Conservation (phyloP, 371 early-diverging fungal genomes). For the Rhizomucor pusillus region DNA sequence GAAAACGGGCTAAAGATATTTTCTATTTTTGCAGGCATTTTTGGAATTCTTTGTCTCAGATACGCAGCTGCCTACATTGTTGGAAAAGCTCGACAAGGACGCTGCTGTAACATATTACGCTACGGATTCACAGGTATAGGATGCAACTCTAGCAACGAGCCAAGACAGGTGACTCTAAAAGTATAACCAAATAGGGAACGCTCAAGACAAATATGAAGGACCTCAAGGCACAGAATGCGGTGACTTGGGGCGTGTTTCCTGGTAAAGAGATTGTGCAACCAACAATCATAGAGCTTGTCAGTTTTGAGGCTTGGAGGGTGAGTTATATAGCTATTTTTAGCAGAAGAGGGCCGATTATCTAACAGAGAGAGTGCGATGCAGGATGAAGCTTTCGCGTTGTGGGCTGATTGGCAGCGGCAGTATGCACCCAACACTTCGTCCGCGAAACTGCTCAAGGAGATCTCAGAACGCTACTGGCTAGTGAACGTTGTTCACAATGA, state of each 20-base stretch:
- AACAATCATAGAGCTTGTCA: conserved; percentile 85
- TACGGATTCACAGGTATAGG: conserved; percentile 61
- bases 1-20: too few species aligned
- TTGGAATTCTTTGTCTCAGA: conserved; percentile 75
- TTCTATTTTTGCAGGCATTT: conserved; percentile 62
- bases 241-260: conserved; percentile 98
- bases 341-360: conserved; percentile 13
- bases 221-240: conserved; percentile 65
- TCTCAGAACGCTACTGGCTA: conserved; percentile 79
- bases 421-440: conserved; percentile 61
- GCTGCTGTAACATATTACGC: conserved; percentile 87
- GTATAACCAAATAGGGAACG: conserved; percentile 52
- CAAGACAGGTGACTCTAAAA: not conserved
- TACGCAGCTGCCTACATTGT: conserved; percentile 39
- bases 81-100: conserved; percentile 46
- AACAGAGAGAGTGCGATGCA: conserved; percentile 11
- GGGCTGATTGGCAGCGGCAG: conserved; percentile 87
- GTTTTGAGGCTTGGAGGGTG: conserved; percentile 92
- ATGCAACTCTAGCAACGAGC: not conserved
- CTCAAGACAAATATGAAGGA: conserved; percentile 65
- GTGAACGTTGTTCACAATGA: conserved; percentile 93
- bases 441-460: conserved; percentile 54
- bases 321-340: not conserved
- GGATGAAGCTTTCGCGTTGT: conserved; percentile 87
- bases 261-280: conserved; percentile 94